Evolutionary conservation across 345 rosid genomes (phyloP).

Genomic region (Syzygium aromaticum): DNA sequence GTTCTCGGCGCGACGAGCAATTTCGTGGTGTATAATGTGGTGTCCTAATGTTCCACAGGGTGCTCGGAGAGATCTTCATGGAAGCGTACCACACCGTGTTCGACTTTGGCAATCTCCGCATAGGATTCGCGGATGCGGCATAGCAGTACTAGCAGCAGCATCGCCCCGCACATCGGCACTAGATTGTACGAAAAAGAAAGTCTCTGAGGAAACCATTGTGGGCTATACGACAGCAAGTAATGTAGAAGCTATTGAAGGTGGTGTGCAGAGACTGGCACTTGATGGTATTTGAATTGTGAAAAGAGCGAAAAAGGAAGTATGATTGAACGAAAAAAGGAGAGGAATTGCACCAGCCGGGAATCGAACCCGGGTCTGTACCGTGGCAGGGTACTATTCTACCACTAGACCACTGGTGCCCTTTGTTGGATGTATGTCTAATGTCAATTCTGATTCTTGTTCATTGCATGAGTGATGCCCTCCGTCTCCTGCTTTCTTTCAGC

Average conservation of each 20-base stretch:
- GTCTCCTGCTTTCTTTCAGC: no score
- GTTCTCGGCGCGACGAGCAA: background rate
- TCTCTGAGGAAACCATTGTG: background rate
- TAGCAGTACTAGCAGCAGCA: background rate
- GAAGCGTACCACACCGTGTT: conserved; percentile 53
- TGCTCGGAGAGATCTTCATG: conserved; percentile 46
- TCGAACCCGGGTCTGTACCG: conserved; percentile 80
- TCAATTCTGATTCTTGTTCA: no score
- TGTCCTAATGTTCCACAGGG: conserved; percentile 20
- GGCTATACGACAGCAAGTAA: background rate
- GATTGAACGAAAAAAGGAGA: rapidly evolving
- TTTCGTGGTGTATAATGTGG: background rate
- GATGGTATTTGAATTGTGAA: background rate
- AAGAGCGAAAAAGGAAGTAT: background rate
- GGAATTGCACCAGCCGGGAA: conserved; percentile 38
- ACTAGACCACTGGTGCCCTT: conserved; percentile 71
- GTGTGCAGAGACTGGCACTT: background rate
- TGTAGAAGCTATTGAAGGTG: background rate
- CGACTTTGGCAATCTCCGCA: conserved; percentile 35
- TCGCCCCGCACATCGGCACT: background rate
- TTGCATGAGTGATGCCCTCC: background rate
- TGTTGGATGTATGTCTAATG: no score
- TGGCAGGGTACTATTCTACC: conserved; percentile 81
- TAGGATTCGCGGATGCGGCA: conserved; percentile 50
- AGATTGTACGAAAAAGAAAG: background rate